phyloP scores from a whole-genome alignment of 2,329 filamentous ascomycete species.

The Cordyceps tenuipes region DNA sequence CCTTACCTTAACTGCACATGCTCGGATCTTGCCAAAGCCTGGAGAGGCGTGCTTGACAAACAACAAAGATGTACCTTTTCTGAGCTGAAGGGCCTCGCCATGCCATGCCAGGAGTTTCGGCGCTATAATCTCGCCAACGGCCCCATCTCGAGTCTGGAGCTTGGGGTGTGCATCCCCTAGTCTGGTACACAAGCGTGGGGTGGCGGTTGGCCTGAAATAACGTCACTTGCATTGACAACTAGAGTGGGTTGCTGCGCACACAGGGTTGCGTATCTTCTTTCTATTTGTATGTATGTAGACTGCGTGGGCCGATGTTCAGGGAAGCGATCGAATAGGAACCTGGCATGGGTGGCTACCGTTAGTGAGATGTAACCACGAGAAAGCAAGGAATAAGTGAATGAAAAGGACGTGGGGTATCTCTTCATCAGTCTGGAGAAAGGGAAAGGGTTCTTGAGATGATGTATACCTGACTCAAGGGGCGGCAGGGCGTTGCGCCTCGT shows the following conservation, averaged over 20 bases:
- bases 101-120: constrained; percentile 10
- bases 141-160: not conserved
- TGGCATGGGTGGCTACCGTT: not conserved
- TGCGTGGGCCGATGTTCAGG: not conserved
- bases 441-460: not conserved
- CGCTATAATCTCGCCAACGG: constrained; percentile 10
- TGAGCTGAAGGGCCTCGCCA: not conserved
- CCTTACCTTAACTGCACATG: not conserved
- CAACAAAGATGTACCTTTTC: not conserved
- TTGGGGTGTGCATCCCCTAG: constrained; percentile 2
- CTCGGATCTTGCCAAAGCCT: not conserved
- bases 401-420: not conserved
- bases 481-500: not conserved
- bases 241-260: not conserved
- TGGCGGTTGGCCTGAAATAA: not conserved
- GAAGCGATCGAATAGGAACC: not conserved
- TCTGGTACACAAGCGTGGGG: not conserved
- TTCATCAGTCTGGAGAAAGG: not conserved
- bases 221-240: not conserved
- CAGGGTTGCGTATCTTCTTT: not conserved
- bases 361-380: not conserved
- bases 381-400: not conserved
- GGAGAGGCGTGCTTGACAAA: not conserved
- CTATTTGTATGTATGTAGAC: too few relatives aligned
- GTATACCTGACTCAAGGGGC: not conserved